Evolutionary conservation across 257 asterid genomes (phyloP).

Genomic region (Ligustrum vulgare): DNA sequence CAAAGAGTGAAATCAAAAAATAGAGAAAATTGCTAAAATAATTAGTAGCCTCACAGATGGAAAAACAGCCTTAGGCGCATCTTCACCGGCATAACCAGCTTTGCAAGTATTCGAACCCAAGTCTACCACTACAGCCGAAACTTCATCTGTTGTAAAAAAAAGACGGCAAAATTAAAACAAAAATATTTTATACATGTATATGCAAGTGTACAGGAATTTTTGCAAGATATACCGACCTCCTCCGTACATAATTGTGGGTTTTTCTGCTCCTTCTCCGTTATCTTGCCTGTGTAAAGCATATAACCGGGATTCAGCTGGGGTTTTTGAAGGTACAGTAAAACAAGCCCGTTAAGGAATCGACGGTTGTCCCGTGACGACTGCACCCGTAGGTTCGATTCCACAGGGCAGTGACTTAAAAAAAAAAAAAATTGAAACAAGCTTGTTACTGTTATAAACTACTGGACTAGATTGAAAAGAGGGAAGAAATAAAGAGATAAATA

Average conservation of each 20-base stretch:
- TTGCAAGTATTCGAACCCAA: conserved; percentile 96
- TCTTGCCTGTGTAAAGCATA: neutral
- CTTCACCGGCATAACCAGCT: conserved; percentile 99
- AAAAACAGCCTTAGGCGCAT: conserved; percentile 98
- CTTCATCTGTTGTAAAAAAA: conserved; percentile 65
- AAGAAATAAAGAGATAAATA: too few relatives aligned
- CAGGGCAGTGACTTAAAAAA: too few relatives aligned
- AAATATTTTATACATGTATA: neutral
- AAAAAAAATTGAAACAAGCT: too few relatives aligned
- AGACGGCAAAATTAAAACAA: conserved; percentile 15
- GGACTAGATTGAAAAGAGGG: too few relatives aligned
- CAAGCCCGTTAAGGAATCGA: too few relatives aligned
- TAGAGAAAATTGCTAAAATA: neutral
- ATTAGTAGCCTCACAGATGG: conserved; percentile 66
- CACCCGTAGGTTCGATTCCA: too few relatives aligned
- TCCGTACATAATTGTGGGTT: conserved; percentile 27
- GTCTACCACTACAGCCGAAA: conserved; percentile 91
- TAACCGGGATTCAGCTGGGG: conserved; percentile 1
- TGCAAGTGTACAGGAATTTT: neutral
- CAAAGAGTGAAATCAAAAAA: neutral
- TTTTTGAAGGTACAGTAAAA: neutral
- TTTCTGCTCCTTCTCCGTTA: neutral
- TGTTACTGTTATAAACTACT: too few relatives aligned
- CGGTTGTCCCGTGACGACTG: too few relatives aligned
- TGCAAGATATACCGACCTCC: conserved; percentile 22